These are phyloP conservation scores for Chlamydomonas schloesseri DNA, from an alignment of 139 green algal genomes.

Conservation along the genomic window DNA sequence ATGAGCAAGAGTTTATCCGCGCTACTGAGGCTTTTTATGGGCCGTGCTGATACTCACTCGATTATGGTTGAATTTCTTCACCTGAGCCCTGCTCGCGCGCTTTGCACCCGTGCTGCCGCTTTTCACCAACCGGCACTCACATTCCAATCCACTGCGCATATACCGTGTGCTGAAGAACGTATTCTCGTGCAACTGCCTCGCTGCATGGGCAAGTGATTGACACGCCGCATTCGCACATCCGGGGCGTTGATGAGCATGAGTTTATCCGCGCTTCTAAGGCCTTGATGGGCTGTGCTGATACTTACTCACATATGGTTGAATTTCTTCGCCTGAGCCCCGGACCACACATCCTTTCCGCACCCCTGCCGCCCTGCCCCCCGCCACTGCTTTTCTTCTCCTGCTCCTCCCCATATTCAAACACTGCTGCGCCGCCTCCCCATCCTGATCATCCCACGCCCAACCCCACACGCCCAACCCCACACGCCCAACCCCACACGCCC, in stretches of 20 bases:
- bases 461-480: neutral
- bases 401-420: too few relatives aligned
- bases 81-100: constrained; percentile 18
- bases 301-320: neutral
- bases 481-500: neutral
- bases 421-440: too few relatives aligned
- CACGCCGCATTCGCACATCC: too few relatives aligned
- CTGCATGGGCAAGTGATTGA: too few relatives aligned
- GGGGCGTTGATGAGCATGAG: neutral
- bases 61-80: constrained; percentile 45
- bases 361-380: too few relatives aligned
- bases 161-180: too few relatives aligned
- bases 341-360: too few relatives aligned
- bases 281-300: neutral
- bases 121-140: too few relatives aligned
- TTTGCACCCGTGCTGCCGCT: too few relatives aligned
- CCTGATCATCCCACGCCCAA: neutral
- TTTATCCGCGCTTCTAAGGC: neutral
- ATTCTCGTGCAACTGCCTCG: too few relatives aligned
- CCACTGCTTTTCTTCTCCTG: too few relatives aligned
- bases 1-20: constrained; percentile 49
- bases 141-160: too few relatives aligned
- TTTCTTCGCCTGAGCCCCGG: neutral
- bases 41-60: constrained; percentile 6
- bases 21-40: constrained; percentile 23